A percentile compares a stretch with the other conserved stretches of the same genome.
phyloP scores from a whole-genome alignment of 768 basidiomycete genomes.

The Kwoniella europaea region DNA sequence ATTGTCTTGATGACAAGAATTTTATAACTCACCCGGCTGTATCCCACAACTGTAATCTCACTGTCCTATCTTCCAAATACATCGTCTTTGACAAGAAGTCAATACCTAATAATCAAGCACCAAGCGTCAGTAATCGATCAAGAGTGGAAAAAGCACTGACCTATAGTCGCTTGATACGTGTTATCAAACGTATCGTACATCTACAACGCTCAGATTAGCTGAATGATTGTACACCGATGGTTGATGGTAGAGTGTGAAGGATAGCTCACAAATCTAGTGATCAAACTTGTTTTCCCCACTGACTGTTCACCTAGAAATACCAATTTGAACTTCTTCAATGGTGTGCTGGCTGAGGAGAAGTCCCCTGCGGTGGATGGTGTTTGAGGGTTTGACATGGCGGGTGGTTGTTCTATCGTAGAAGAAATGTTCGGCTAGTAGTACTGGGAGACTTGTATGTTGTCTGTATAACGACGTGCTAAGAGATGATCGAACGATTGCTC shows the following conservation, averaged over 20 bases:
- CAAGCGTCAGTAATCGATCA: background rate
- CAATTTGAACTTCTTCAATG: conserved; percentile 85
- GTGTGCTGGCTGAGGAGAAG: conserved; percentile 41
- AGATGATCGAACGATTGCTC: too few relatives aligned
- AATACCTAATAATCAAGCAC: conserved; percentile 64
- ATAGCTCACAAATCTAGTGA: conserved; percentile 73
- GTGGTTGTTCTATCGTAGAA: background rate
- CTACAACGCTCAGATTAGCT: conserved; percentile 58
- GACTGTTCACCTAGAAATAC: conserved; percentile 95
- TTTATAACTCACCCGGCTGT: conserved; percentile 61
- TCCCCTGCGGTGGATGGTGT: conserved; percentile 31
- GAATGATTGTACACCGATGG: background rate
- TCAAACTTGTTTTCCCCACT: conserved; percentile 97
- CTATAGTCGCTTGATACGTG: conserved; percentile 70
- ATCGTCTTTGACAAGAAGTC: conserved; percentile 99
- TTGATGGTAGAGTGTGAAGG: background rate
- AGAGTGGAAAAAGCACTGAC: conserved; percentile 21
- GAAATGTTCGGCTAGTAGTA: too few relatives aligned
- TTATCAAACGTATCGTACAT: conserved; percentile 99
- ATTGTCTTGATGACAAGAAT: background rate
- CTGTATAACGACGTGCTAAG: too few relatives aligned
- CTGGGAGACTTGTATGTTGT: too few relatives aligned
- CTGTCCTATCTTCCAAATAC: conserved; percentile 98
- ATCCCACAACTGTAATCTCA: conserved; percentile 97
- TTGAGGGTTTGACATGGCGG: conserved; percentile 26